Evolutionary conservation across 2,329 filamentous ascomycete genomes (phyloP).

Genomic region (Nemania sp.): DNA sequence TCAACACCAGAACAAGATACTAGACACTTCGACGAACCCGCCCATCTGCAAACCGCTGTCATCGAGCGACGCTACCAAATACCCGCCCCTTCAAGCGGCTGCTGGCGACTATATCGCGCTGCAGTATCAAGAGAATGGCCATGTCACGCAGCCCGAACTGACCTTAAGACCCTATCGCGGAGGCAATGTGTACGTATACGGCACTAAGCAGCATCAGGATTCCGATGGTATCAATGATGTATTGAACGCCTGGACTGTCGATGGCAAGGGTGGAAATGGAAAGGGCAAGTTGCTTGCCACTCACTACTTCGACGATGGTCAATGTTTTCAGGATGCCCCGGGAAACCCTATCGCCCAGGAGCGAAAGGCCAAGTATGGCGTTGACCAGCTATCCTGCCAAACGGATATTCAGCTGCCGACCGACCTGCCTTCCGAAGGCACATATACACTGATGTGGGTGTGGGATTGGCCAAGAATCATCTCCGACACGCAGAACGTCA

Average conservation of each 20-base stretch:
- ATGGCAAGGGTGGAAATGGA: slow-evolving; percentile 79
- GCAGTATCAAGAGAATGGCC: slow-evolving; percentile 75
- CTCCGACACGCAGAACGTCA: slow-evolving; percentile 48
- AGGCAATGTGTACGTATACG: slow-evolving; percentile 77
- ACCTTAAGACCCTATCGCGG: slow-evolving; percentile 64
- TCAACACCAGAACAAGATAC: slow-evolving; percentile 63
- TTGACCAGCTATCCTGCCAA: slow-evolving; percentile 75
- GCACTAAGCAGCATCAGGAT: slow-evolving; percentile 62
- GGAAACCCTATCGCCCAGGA: slow-evolving; percentile 54
- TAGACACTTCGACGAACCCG: slow-evolving; percentile 52
- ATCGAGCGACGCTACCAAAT: slow-evolving; percentile 58
- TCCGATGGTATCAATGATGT: slow-evolving; percentile 52
- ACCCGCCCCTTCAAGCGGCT: slow-evolving; percentile 61
- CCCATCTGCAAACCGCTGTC: slow-evolving; percentile 66
- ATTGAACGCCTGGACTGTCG: slow-evolving; percentile 75
- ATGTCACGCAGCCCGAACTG: slow-evolving; percentile 65
- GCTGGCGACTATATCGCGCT: slow-evolving; percentile 69
- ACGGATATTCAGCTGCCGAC: slow-evolving; percentile 76
- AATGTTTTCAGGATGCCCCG: slow-evolving; percentile 73
- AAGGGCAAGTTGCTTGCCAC: slow-evolving; percentile 76
- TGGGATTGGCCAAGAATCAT: slow-evolving; percentile 85
- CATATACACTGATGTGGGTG: slow-evolving; percentile 90
- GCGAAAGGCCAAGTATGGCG: slow-evolving; percentile 63
- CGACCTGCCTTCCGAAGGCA: slow-evolving; percentile 63
- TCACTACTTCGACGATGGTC: slow-evolving; percentile 85